Evolutionary conservation across 495 filamentous ascomycete species (phyloP), one percentile per base, ranked within the genome.

Genomic region (Annulohypoxylon moriforme): DNA sequence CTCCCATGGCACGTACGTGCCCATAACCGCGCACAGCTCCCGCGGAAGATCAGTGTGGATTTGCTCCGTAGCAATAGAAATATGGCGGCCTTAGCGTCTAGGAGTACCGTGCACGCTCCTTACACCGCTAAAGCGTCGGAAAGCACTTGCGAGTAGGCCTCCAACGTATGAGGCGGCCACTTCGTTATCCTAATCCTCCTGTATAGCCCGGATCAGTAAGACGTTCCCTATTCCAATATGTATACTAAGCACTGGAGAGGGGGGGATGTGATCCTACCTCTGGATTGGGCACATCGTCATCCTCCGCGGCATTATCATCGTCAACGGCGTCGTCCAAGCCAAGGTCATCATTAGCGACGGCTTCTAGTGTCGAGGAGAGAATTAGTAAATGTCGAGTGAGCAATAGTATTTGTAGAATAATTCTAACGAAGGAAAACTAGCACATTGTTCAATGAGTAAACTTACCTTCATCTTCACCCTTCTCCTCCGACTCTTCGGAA

Each of bases 171-270:
- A 63, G 42, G 58, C 66, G 16, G 22, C 56, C 49, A 64, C 20
- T 64, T 74, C 55, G 46, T 40, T 60, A 44, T 67, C 66, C 70
- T 76, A 77, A 73, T 74, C 68, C 6, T 74, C 76, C 76, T 77
- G 52, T 68, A 75, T 69, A 60, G 27, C 68, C 70, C 70, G 61
- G 68, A 73, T 77, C 66, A 77, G 73, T 67, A 69, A 68, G 63
- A 61, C 22, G 24, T 58, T 27, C 22, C 13, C 42, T 42, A 59
- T 69, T 44, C 18, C 13, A 16, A n/a, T 16, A 4, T 7, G 18
- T 31, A 44, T 18, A 16, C 14, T 33, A 18, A 8, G 40, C 13
- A 58, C 14, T 11, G 18, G 14, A 20, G 16, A 42, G 36, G 16
- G 31, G 13, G 55, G 29, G 13, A 1, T 25, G 64, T 16, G 59